Evolutionary conservation across 768 basidiomycete genomes (phyloP), one percentile per base, ranked within the genome.

Genomic region (Jaapia argillacea): DNA sequence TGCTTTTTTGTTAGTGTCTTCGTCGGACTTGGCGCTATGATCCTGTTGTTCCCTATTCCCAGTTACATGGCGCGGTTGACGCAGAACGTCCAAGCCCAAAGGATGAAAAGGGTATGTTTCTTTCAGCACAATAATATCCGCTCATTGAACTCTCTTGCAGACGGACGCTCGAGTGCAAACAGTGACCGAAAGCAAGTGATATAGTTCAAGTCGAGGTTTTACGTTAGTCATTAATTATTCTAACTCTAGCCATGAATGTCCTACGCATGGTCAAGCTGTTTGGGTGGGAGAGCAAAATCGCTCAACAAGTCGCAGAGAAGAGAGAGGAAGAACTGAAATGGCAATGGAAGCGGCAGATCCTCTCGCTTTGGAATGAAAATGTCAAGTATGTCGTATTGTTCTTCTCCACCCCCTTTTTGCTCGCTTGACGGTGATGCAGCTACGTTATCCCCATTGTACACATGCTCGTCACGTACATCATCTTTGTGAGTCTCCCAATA

Each of bases 21-120:
- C 39, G 69, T 76, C 23, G 82, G 81, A 5, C 62, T 82, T 50
- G 63, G 58, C 24, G 56, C 67, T 21, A 74, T 77, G 50, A 40
- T 80, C 6, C n/a, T 69, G 18, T 62, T 76, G 2, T 64, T 78
- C 31, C 81, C 81, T 1, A 45, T 81, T 3, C 79, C 81, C 22
- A 77, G 77, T 28, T 65, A 71, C 33, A 60, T 81, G 43, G 68
- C 71, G 6, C 74, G 70, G 42, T 50, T 54, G 38, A 57, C 75
- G 16, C 69, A 77, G 42, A 51, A 58, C 3, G 61, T 72, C 5
- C 78, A 83, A 51, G 54, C 54, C n/a, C 54, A 62, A 44, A 64
- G 68, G 43, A 71, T 81, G 67, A 65, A 71, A 41, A 74, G 65
- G 59, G n/a, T n/a, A n/a, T n/a, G n/a, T n/a, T n/a, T n/a, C n/a